Evolutionary conservation across 2,329 filamentous ascomycete species (phyloP).

Genomic region (Epichloe baconii): DNA sequence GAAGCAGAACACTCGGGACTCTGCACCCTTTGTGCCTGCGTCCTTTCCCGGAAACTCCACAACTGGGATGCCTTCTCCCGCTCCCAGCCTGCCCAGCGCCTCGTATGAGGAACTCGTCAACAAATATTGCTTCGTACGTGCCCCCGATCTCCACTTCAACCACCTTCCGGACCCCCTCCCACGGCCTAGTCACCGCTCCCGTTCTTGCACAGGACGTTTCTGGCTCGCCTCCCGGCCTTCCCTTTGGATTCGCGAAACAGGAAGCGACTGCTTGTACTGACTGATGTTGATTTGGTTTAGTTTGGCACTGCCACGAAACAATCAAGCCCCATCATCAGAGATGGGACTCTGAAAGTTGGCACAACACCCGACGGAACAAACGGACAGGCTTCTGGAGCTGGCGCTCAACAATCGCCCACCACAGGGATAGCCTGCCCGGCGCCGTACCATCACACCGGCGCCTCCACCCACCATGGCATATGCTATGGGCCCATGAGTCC

Average conservation of each 20-base stretch:
- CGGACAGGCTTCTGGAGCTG: neutral
- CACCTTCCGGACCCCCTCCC: slow-evolving; percentile 10
- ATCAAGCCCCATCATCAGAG: slow-evolving; percentile 35
- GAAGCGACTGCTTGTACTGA: slow-evolving; percentile 23
- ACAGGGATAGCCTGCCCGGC: neutral
- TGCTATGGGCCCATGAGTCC: slow-evolving; percentile 9
- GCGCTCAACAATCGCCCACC: neutral
- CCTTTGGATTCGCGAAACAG: neutral
- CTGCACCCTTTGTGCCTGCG: slow-evolving; percentile 7
- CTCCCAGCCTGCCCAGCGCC: slow-evolving; percentile 54
- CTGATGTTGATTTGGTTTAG: slow-evolving; percentile 24
- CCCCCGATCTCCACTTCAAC: slow-evolving; percentile 25
- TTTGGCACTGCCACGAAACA: slow-evolving; percentile 44
- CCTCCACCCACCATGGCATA: slow-evolving; percentile 31
- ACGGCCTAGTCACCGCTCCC: slow-evolving; percentile 4
- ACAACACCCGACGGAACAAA: slow-evolving; percentile 20
- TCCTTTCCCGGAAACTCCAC: neutral
- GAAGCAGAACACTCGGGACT: slow-evolving; percentile 31
- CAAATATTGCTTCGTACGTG: slow-evolving; percentile 99
- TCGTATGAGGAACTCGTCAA: slow-evolving; percentile 95
- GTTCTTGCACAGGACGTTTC: neutral
- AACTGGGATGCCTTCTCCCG: slow-evolving; percentile 15
- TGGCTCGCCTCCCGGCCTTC: neutral
- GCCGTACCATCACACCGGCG: slow-evolving; percentile 18
- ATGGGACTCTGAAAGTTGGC: slow-evolving; percentile 30